Base-by-base conservation (phyloP, 805 yeast species). In the Saturnispora silvae region DNA sequence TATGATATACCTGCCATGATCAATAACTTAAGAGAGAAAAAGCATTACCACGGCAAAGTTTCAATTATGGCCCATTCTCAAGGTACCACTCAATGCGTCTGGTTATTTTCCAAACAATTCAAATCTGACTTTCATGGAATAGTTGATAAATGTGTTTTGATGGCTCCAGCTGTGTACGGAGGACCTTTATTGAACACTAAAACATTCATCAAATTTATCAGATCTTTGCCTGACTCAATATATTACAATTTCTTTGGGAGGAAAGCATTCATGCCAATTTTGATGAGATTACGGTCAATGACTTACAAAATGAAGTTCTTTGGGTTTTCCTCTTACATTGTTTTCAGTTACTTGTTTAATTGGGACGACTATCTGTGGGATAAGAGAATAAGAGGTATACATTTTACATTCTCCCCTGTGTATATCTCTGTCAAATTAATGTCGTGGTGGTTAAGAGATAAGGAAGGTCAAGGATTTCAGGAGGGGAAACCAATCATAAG, bases 111-210 rank as follows among this genome's bases (percentile, higher is more conserved):
- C 14, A 60, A 63, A 36, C 69, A 68, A 27, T 53, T 54, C 30
- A 73, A 75, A 33, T 20, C 49, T 16, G 33, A 37, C 0, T 50
- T 49, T 28, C 42, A 47, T 19, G 58, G 62, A 4, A 77, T 75
- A 43, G 56, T 89, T 15, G 77, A 77, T 38, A 67, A 71, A 37
- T 83, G 84, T 50, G 64, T 83, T 20, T 83, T 89, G 0, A 59
- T 89, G 37, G 82, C 96, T 0, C 97, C 98, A 0, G 97, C 97
- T 0, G 77, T 86, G 2, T 92, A 74, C 52, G 94, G 94, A 0
- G 97, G 97, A 0, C 64, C 75, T 1, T 58, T 86, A 31, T 63
- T 89, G 20, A 72, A 81, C 46, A 72, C 70, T 19, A 70, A 78
- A 35, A 29, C 58, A 2, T 81, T 81, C 53, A 74, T 82, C 19